A percentile compares a stretch with the other conserved stretches of the same genome.
Evolutionary conservation across 345 rosid species (phyloP).

Genomic region (Lepidium africanum): DNA sequence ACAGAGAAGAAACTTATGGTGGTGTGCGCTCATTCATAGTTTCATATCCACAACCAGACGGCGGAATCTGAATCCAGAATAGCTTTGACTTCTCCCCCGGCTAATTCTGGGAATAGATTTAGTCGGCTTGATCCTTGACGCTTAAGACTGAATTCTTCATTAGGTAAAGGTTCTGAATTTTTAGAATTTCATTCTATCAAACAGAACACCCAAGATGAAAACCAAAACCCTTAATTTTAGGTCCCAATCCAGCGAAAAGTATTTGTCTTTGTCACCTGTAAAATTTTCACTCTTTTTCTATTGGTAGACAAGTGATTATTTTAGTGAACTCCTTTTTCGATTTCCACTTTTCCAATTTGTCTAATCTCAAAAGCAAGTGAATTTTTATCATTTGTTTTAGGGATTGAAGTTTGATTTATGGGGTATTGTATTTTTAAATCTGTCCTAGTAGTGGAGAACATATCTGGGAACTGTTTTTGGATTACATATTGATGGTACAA

Average conservation of each 20-base stretch:
- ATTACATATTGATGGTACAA: too few species aligned
- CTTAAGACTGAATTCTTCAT: neutral
- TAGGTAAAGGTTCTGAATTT: slow-evolving; percentile 16
- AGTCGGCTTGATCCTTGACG: neutral
- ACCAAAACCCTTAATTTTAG: neutral
- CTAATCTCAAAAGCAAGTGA: neutral
- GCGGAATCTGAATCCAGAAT: neutral
- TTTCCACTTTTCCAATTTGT: slow-evolving; percentile 6
- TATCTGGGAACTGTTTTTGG: slow-evolving; percentile 3
- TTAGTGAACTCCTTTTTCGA: neutral
- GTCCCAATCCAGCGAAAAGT: neutral
- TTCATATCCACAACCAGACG: too few species aligned
- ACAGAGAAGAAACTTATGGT: neutral
- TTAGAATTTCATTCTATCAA: neutral
- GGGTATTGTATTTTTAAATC: neutral
- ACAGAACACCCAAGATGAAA: neutral
- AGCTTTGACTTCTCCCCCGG: slow-evolving; percentile 7
- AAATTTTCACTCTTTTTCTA: neutral
- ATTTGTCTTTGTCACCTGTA: slow-evolving; percentile 4
- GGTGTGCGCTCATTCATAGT: neutral
- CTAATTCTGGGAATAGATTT: neutral
- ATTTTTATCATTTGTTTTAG: neutral
- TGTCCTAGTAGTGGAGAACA: slow-evolving; percentile 17
- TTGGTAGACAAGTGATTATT: neutral
- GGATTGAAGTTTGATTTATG: neutral